Percentiles rank a stretch among this genome's conserved stretches.
These are phyloP conservation scores for Nothophaeocryptopus gaeumannii DNA, from an alignment of 2,329 filamentous ascomycete genomes.

Conservation along the genomic window DNA sequence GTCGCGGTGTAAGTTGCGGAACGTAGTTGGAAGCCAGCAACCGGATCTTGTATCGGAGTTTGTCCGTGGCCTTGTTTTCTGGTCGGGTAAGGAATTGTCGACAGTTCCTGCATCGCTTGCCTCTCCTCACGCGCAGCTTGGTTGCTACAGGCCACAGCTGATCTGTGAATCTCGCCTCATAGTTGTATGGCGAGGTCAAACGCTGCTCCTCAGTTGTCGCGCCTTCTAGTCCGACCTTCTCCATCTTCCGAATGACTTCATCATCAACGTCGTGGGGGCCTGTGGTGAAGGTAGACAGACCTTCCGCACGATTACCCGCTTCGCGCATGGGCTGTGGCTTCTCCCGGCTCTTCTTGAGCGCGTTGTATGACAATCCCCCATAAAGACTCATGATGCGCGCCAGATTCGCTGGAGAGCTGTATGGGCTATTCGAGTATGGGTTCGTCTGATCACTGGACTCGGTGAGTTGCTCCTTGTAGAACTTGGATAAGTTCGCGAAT, in stretches of 20 bases:
- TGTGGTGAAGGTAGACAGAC: slow-evolving; percentile 56
- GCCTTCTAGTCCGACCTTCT: slow-evolving; percentile 63
- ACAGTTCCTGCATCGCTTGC: slow-evolving; percentile 88
- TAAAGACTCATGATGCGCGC: slow-evolving; percentile 91
- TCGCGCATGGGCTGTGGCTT: slow-evolving; percentile 77
- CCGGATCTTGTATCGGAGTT: slow-evolving; percentile 84
- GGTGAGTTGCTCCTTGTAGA: slow-evolving; percentile 77
- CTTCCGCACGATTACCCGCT: slow-evolving; percentile 67
- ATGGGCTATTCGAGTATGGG: slow-evolving; percentile 53
- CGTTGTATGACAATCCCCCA: slow-evolving; percentile 60
- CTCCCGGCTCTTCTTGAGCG: slow-evolving; percentile 63
- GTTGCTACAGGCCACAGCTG: slow-evolving; percentile 79
- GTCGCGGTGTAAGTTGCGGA: slow-evolving; percentile 72
- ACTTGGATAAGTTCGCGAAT: slow-evolving; percentile 71
- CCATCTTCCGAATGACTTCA: slow-evolving; percentile 54
- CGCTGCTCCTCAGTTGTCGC: slow-evolving; percentile 58
- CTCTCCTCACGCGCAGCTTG: slow-evolving; percentile 83
- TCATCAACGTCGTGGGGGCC: slow-evolving; percentile 42
- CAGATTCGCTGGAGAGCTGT: slow-evolving; percentile 74
- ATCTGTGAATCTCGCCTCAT: slow-evolving; percentile 61
- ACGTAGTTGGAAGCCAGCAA: slow-evolving; percentile 83
- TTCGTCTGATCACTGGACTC: slow-evolving; percentile 56
- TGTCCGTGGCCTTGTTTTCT: slow-evolving; percentile 79
- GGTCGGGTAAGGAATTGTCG: slow-evolving; percentile 94
- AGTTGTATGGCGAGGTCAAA: slow-evolving; percentile 47